These are phyloP conservation scores for Haberlea rhodopensis DNA, from an alignment of 257 asterid genomes.

Conservation along the genomic window DNA sequence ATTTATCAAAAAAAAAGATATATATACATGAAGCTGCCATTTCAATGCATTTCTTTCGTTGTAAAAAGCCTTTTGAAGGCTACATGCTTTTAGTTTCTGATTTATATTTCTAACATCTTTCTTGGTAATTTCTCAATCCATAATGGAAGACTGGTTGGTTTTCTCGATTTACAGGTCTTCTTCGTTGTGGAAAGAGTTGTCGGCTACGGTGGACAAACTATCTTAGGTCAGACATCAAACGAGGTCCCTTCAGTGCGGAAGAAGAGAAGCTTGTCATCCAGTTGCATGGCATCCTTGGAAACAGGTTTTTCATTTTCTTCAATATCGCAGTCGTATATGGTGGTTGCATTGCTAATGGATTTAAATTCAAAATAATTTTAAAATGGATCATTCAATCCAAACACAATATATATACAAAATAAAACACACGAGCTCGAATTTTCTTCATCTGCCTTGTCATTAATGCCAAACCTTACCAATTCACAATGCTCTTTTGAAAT, in stretches of 20 bases:
- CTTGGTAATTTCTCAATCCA: not conserved
- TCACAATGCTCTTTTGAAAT: too few species aligned
- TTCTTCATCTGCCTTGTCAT: too few species aligned
- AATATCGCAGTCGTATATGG: not conserved
- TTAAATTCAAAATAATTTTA: too few species aligned
- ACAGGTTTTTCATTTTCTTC: slow-evolving; percentile 48
- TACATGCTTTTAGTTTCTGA: too few species aligned
- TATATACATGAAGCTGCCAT: too few species aligned
- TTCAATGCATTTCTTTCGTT: not conserved
- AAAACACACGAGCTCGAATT: too few species aligned
- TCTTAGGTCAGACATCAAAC: slow-evolving; percentile 87
- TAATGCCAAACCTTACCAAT: too few species aligned
- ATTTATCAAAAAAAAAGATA: too few species aligned
- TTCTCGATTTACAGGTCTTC: slow-evolving; percentile 52
- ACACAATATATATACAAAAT: too few species aligned
- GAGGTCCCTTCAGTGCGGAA: slow-evolving; percentile 74
- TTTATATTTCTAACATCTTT: not conserved
- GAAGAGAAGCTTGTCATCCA: slow-evolving; percentile 93
- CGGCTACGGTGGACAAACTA: slow-evolving; percentile 89
- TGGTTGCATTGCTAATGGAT: not conserved
- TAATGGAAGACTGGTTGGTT: not conserved
- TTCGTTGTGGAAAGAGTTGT: slow-evolving; percentile 96
- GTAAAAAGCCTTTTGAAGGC: too few species aligned
- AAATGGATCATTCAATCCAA: too few species aligned
- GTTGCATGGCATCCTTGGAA: slow-evolving; percentile 88